These are phyloP conservation scores for Rhododendron ferrugineum DNA, from an alignment of 148 eudicot species.

Conservation along the genomic window DNA sequence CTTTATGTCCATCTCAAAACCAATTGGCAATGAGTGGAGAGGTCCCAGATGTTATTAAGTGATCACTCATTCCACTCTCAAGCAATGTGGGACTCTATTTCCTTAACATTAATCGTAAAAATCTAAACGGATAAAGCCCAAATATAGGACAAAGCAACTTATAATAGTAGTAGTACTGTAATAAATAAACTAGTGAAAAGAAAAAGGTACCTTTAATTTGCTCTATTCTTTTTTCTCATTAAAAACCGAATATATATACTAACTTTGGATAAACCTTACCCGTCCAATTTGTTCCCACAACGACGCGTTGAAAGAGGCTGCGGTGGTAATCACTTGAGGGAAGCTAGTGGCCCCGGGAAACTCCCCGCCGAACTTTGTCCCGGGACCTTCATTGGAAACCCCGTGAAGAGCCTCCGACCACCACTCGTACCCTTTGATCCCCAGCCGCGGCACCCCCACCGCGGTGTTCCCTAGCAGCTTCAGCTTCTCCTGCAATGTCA, in stretches of 20 bases:
- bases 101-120: too few relatives aligned
- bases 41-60: too few relatives aligned
- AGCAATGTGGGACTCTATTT: too few relatives aligned
- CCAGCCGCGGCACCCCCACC: constrained; percentile 68
- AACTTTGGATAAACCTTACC: constrained; percentile 31
- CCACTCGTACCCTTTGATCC: constrained; percentile 79
- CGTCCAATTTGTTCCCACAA: constrained; percentile 91
- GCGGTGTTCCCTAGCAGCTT: constrained; percentile 58
- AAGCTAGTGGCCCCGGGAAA: constrained; percentile 88
- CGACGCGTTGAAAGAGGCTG: constrained; percentile 77
- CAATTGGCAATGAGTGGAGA: too few relatives aligned
- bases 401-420: constrained; percentile 99
- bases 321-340: constrained; percentile 86
- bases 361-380: constrained; percentile 72
- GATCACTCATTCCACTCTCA: too few relatives aligned
- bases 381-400: constrained; percentile 86
- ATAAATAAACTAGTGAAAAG: neutral
- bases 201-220: neutral
- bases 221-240: too few relatives aligned
- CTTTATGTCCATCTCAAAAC: too few relatives aligned
- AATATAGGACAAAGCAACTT: neutral
- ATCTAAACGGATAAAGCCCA: neutral
- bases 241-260: too few relatives aligned
- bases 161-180: too few relatives aligned
- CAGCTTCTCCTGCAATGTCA: constrained; percentile 78